Evolutionary conservation across 2,329 filamentous ascomycete genomes (phyloP).

Genomic region (Gaeumannomyces tritici): DNA sequence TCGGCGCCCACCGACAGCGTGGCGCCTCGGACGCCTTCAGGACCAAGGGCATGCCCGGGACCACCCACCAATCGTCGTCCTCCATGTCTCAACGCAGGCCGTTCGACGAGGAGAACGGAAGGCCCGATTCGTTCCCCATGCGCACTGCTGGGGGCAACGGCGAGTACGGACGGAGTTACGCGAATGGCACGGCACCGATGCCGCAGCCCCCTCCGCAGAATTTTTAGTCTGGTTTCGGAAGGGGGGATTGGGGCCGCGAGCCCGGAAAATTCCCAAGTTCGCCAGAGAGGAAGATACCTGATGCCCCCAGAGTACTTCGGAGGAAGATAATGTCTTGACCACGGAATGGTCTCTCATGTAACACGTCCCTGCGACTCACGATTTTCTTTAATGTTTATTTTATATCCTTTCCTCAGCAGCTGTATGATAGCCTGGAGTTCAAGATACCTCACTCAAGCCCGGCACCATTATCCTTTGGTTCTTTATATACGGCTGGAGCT

Average conservation of each 20-base stretch:
- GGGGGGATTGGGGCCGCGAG: too few relatives aligned
- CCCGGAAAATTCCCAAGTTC: not conserved
- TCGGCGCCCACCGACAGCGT: not conserved
- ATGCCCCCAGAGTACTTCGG: not conserved
- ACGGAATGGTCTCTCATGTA: not conserved
- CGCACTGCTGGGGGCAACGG: not conserved
- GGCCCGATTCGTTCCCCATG: not conserved
- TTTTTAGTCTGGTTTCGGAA: not conserved
- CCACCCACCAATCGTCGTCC: not conserved
- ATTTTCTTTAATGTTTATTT: not conserved
- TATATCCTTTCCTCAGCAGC: not conserved
- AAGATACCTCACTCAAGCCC: too few relatives aligned
- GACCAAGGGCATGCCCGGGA: constrained; percentile 3
- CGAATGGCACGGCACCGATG: not conserved
- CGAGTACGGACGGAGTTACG: not conserved
- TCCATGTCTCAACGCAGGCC: not conserved
- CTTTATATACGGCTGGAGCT: not conserved
- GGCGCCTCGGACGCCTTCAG: not conserved
- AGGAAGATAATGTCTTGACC: not conserved
- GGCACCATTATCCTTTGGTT: not conserved
- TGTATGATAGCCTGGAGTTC: not conserved
- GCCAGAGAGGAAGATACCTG: not conserved
- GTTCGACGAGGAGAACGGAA: not conserved
- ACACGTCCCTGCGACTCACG: not conserved
- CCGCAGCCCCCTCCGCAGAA: not conserved